These are phyloP conservation scores for Neoboletus brunneissimus DNA, from an alignment of 768 basidiomycete genomes.

Conservation along the genomic window DNA sequence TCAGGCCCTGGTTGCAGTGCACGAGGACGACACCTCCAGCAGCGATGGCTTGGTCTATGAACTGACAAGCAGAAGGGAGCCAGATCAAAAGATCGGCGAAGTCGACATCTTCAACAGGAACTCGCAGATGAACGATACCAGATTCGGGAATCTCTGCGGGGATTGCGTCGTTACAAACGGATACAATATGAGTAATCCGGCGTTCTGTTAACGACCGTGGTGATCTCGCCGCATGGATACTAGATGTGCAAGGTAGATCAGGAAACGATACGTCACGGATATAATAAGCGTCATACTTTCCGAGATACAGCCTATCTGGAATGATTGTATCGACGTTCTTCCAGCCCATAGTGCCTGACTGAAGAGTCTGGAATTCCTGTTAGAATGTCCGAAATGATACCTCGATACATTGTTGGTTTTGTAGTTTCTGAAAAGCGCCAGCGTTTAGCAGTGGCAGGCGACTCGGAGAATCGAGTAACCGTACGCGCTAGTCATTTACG, in stretches of 20 bases:
- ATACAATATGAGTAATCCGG: conserved; percentile 76
- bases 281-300: conserved; percentile 55
- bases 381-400: conserved; percentile 20
- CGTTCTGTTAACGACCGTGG: conserved; percentile 69
- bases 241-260: conserved; percentile 45
- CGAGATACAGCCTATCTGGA: conserved; percentile 62
- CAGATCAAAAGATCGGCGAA: conserved; percentile 67
- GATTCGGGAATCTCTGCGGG: conserved; percentile 70
- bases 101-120: conserved; percentile 67
- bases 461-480: conserved; percentile 34
- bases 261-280: conserved; percentile 31
- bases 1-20: conserved; percentile 64
- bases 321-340: conserved; percentile 69
- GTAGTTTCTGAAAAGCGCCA: conserved; percentile 27
- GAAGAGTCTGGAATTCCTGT: conserved; percentile 29
- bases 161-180: conserved; percentile 70
- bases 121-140: conserved; percentile 66
- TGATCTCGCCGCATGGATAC: conserved; percentile 68
- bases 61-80: conserved; percentile 62
- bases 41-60: conserved; percentile 60
- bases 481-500: conserved; percentile 22
- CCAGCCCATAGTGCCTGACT: conserved; percentile 41
- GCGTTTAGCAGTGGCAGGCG: conserved; percentile 22
- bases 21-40: conserved; percentile 62
- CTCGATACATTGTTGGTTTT: conserved; percentile 33